phyloP scores from a whole-genome alignment of 2,329 filamentous ascomycete genomes.

The Ophiocordyceps camponoti-leonardi region DNA sequence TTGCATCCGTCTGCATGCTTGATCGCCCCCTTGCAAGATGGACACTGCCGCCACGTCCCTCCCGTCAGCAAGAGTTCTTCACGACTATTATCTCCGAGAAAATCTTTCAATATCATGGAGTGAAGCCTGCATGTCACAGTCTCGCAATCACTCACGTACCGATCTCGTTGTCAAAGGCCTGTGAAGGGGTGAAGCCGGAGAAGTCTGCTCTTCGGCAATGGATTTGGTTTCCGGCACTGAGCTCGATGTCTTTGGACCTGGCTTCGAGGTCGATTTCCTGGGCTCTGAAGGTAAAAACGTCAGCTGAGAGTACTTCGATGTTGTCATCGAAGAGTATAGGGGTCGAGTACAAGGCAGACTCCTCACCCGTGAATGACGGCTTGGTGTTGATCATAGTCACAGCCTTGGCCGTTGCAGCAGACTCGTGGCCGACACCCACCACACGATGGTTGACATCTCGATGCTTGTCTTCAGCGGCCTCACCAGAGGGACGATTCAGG shows the following conservation, averaged over 20 bases:
- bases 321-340: conserved; percentile 19
- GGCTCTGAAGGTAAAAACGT: conserved; percentile 19
- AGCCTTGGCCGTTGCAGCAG: too few relatives aligned
- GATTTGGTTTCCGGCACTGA: conserved; percentile 24
- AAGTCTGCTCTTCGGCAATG: conserved; percentile 32
- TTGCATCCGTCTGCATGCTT: conserved; percentile 33
- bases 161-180: conserved; percentile 12
- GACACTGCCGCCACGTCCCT: conserved; percentile 36
- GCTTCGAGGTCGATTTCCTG: conserved; percentile 33
- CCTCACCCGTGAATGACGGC: not conserved
- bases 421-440: too few relatives aligned
- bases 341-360: too few relatives aligned
- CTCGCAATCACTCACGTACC: too few relatives aligned
- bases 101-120: too few relatives aligned
- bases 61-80: conserved; percentile 21
- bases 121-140: too few relatives aligned
- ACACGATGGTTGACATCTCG: too few relatives aligned
- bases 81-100: conserved; percentile 23
- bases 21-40: conserved; percentile 25
- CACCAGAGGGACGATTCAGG: too few relatives aligned
- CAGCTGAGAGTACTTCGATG: conserved; percentile 15
- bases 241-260: too few relatives aligned
- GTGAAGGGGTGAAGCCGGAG: conserved; percentile 25
- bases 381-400: too few relatives aligned
- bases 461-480: too few relatives aligned